phyloP scores from a whole-genome alignment of 2,329 filamentous ascomycete genomes.

The Nothomitra cinnamomea region DNA sequence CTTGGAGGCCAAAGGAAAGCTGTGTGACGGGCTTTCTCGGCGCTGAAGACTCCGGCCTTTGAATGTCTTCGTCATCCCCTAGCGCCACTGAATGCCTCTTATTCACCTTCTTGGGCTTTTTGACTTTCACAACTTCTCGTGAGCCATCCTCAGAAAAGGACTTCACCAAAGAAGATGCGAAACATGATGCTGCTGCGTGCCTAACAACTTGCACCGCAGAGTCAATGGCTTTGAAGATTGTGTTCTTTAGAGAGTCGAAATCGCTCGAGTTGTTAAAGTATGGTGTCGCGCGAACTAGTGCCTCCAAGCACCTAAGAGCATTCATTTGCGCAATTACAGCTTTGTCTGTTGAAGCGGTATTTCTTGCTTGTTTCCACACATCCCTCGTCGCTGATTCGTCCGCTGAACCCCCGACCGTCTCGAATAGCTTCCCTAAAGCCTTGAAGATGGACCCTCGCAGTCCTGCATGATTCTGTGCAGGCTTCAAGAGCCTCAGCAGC shows the following conservation, averaged over 20 bases:
- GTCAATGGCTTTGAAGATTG: slow-evolving; percentile 76
- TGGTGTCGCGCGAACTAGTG: slow-evolving; percentile 51
- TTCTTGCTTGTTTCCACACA: slow-evolving; percentile 82
- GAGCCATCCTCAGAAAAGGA: slow-evolving; percentile 49
- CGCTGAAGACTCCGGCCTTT: slow-evolving; percentile 57
- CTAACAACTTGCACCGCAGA: slow-evolving; percentile 57
- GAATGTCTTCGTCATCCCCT: slow-evolving; percentile 57
- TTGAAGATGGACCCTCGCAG: slow-evolving; percentile 62
- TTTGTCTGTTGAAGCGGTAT: slow-evolving; percentile 61
- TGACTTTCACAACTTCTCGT: slow-evolving; percentile 36
- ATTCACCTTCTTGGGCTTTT: slow-evolving; percentile 57
- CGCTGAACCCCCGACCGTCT: slow-evolving; percentile 57
- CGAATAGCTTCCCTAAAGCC: slow-evolving; percentile 57
- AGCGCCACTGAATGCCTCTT: slow-evolving; percentile 43
- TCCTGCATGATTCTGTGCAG: slow-evolving; percentile 62
- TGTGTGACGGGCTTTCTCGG: slow-evolving; percentile 54
- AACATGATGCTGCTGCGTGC: slow-evolving; percentile 70
- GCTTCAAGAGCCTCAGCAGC: slow-evolving; percentile 64
- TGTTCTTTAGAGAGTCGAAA: slow-evolving; percentile 72
- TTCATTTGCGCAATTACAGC: slow-evolving; percentile 62
- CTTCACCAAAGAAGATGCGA: slow-evolving; percentile 71
- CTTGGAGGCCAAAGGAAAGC: slow-evolving; percentile 55
- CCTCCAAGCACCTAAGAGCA: slow-evolving; percentile 63
- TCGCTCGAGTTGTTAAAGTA: slow-evolving; percentile 82
- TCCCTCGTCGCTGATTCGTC: slow-evolving; percentile 79